Evolutionary conservation across 768 basidiomycete species (phyloP).

Genomic region (Termitomyces sp.): DNA sequence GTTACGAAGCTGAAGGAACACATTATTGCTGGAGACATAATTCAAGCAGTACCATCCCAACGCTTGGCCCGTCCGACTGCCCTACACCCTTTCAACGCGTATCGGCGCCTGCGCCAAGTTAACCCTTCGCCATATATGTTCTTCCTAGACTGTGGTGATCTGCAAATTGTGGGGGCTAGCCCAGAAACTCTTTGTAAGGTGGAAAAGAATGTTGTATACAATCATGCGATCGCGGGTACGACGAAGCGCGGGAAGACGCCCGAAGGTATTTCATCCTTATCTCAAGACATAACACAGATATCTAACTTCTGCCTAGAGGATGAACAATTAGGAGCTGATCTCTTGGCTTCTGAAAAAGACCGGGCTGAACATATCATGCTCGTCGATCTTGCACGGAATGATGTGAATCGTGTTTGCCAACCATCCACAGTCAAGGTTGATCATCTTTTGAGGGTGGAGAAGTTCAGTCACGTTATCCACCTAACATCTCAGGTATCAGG

Average conservation of each 20-base stretch:
- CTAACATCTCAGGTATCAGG: slow-evolving; percentile 95
- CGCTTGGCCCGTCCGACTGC: slow-evolving; percentile 78
- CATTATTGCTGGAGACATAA: slow-evolving; percentile 95
- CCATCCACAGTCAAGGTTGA: slow-evolving; percentile 96
- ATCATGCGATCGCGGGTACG: slow-evolving; percentile 98
- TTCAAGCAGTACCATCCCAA: slow-evolving; percentile 97
- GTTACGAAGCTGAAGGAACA: slow-evolving; percentile 92
- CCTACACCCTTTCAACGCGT: slow-evolving; percentile 96
- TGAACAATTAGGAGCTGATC: slow-evolving; percentile 61
- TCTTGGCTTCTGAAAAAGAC: slow-evolving; percentile 88
- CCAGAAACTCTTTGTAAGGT: slow-evolving; percentile 98
- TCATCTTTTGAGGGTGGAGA: slow-evolving; percentile 88
- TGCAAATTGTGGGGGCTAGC: slow-evolving; percentile 96
- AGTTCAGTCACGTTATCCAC: slow-evolving; percentile 98
- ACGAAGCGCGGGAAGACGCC: slow-evolving; percentile 78
- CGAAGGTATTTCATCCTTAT: slow-evolving; percentile 55
- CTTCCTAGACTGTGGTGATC: slow-evolving; percentile 88
- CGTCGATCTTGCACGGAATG: slow-evolving; percentile 95
- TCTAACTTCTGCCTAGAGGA: slow-evolving; percentile 64
- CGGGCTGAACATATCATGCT: slow-evolving; percentile 99
- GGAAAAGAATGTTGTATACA: slow-evolving; percentile 85
- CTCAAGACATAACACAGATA: neutral
- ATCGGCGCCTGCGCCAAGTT: slow-evolving; percentile 86
- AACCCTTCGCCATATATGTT: slow-evolving; percentile 99
- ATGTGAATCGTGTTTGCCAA: slow-evolving; percentile 95